Percentiles rank a stretch among this genome's conserved stretches.
Conservation (phyloP, 169 alveolate genomes). For the Plasmodium vinckei region DNA sequence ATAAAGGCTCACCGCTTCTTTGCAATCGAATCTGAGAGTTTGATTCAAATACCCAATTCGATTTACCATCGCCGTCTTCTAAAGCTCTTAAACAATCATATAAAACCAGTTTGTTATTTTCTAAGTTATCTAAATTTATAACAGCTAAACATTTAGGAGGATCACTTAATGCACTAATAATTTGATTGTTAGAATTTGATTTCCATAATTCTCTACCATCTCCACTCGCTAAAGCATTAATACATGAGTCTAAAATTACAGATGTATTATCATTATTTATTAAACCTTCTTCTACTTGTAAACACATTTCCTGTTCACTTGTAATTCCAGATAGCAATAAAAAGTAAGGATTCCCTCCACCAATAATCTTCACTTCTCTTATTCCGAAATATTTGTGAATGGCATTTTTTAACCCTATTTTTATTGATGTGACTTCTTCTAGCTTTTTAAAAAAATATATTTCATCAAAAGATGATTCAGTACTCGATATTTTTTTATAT, state of each 20-base stretch:
- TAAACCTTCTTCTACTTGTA: slow-evolving; percentile 90
- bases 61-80: slow-evolving; percentile 88
- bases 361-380: slow-evolving; percentile 88
- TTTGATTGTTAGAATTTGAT: slow-evolving; percentile 82
- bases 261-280: slow-evolving; percentile 83
- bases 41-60: slow-evolving; percentile 89
- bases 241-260: slow-evolving; percentile 86
- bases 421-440: slow-evolving; percentile 81
- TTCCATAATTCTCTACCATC: slow-evolving; percentile 84
- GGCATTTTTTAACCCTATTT: slow-evolving; percentile 87
- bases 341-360: slow-evolving; percentile 90
- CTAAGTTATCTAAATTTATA: slow-evolving; percentile 66
- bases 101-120: slow-evolving; percentile 72
- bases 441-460: slow-evolving; percentile 35
- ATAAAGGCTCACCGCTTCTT: slow-evolving; percentile 82
- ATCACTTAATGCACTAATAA: slow-evolving; percentile 78
- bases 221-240: slow-evolving; percentile 86
- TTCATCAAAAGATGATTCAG: slow-evolving; percentile 76
- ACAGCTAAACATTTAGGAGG: slow-evolving; percentile 63
- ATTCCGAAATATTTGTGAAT: slow-evolving; percentile 91
- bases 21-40: slow-evolving; percentile 89
- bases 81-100: slow-evolving; percentile 85
- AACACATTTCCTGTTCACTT: slow-evolving; percentile 90
- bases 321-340: slow-evolving; percentile 91
- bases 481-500: slow-evolving; percentile 83